Evolutionary conservation across 2,329 filamentous ascomycete species (phyloP).

Genomic region (Colletotrichum shisoi): DNA sequence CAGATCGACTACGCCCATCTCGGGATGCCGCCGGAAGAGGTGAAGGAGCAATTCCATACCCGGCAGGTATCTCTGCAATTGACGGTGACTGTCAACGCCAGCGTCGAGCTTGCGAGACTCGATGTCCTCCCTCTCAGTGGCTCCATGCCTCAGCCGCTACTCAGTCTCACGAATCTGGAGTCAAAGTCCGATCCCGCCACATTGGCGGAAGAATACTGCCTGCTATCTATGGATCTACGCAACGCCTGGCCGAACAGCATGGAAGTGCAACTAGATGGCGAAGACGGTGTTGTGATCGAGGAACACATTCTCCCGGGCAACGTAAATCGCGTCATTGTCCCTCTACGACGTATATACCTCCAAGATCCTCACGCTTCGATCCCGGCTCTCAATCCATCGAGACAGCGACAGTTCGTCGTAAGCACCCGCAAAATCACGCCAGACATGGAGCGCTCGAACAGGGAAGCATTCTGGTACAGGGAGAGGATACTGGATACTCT

Average conservation of each 20-base stretch:
- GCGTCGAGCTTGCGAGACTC: conserved; percentile 80
- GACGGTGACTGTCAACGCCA: conserved; percentile 89
- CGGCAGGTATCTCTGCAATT: conserved; percentile 82
- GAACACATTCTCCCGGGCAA: conserved; percentile 71
- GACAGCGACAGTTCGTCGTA: conserved; percentile 92
- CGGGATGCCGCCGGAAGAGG: conserved; percentile 72
- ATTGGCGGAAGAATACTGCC: conserved; percentile 66
- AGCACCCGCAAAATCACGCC: conserved; percentile 80
- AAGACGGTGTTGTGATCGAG: conserved; percentile 59
- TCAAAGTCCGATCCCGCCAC: conserved; percentile 53
- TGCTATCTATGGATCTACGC: conserved; percentile 82
- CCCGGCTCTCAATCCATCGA: conserved; percentile 79
- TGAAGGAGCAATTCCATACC: conserved; percentile 80
- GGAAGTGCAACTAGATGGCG: conserved; percentile 67
- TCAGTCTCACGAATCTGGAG: conserved; percentile 55
- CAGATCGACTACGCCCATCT: conserved; percentile 88
- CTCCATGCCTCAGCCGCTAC: conserved; percentile 68
- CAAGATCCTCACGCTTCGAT: conserved; percentile 80
- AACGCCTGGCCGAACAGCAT: conserved; percentile 90
- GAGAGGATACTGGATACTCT: conserved; percentile 78
- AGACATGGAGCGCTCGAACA: conserved; percentile 76
- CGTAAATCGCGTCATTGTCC: conserved; percentile 77
- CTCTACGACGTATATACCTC: conserved; percentile 77
- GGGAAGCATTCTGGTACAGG: conserved; percentile 92
- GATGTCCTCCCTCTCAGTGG: conserved; percentile 79